Percentiles rank a stretch among this genome's conserved stretches.
phyloP scores from a whole-genome alignment of 371 early-diverging fungal species.

The Rhizopus sp. region DNA sequence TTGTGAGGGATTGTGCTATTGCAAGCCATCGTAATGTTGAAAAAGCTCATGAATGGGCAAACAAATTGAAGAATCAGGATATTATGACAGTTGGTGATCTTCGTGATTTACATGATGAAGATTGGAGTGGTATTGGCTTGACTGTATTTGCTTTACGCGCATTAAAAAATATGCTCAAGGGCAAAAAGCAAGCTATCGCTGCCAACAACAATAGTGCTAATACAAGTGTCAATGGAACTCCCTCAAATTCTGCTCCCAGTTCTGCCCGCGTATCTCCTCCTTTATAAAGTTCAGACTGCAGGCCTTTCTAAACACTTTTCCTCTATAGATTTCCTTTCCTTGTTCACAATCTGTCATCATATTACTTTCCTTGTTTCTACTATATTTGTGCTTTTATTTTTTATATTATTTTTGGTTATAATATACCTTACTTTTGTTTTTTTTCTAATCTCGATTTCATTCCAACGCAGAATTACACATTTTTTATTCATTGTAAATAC shows the following conservation, averaged over 20 bases:
- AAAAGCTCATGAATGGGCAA: constrained; percentile 77
- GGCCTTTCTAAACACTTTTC: constrained; percentile 15
- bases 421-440: too few species aligned
- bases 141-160: constrained; percentile 89
- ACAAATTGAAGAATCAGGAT: constrained; percentile 71
- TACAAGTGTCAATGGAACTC: background rate
- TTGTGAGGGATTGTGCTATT: constrained; percentile 69
- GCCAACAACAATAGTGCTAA: background rate
- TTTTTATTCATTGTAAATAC: constrained; percentile 21
- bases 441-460: too few species aligned
- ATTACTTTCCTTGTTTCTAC: too few species aligned
- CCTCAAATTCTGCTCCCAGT: constrained; percentile 6
- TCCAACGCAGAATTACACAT: too few species aligned
- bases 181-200: constrained; percentile 39
- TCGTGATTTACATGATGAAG: constrained; percentile 76
- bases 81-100: constrained; percentile 83
- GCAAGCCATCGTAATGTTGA: constrained; percentile 70
- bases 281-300: constrained; percentile 17
- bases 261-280: constrained; percentile 27
- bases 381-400: too few species aligned
- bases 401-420: too few species aligned
- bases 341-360: too few species aligned
- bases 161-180: constrained; percentile 76
- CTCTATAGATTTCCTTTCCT: constrained; percentile 8
- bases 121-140: constrained; percentile 75